Evolutionary conservation across 345 rosid genomes (phyloP).

Genomic region (Pistacia atlantica): DNA sequence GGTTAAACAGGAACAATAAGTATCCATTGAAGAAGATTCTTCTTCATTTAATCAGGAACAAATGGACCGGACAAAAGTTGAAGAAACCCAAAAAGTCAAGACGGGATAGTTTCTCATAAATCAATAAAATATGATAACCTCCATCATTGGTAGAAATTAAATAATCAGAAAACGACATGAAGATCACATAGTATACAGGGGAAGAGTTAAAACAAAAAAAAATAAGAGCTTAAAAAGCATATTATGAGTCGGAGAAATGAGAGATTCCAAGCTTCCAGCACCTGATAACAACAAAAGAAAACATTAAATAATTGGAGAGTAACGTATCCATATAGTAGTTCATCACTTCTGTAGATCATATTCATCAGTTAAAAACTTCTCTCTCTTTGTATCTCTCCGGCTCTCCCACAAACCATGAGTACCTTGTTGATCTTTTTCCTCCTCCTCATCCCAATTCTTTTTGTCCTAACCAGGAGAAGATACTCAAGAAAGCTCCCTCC

Average conservation of each 20-base stretch:
- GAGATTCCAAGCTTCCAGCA: not conserved
- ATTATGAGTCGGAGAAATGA: not conserved
- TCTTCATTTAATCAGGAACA: not conserved
- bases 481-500: slow-evolving; percentile 43
- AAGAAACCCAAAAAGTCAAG: not conserved
- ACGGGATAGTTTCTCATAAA: too few species aligned
- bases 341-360: not conserved
- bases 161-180: not conserved
- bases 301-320: not conserved
- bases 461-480: slow-evolving; percentile 25
- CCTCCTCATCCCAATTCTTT: slow-evolving; percentile 27
- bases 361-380: not conserved
- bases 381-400: not conserved
- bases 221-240: not conserved
- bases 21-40: not conserved
- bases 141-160: not conserved
- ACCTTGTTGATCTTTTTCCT: slow-evolving; percentile 19
- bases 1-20: not conserved
- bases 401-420: slow-evolving; percentile 16
- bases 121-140: not conserved
- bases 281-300: not conserved
- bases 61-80: not conserved
- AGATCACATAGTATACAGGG: not conserved
- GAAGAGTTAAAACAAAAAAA: too few species aligned
- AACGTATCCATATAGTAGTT: not conserved